These are phyloP conservation scores for Penicillium griseofulvum DNA, from an alignment of 2,329 filamentous ascomycete genomes.

Conservation along the genomic window DNA sequence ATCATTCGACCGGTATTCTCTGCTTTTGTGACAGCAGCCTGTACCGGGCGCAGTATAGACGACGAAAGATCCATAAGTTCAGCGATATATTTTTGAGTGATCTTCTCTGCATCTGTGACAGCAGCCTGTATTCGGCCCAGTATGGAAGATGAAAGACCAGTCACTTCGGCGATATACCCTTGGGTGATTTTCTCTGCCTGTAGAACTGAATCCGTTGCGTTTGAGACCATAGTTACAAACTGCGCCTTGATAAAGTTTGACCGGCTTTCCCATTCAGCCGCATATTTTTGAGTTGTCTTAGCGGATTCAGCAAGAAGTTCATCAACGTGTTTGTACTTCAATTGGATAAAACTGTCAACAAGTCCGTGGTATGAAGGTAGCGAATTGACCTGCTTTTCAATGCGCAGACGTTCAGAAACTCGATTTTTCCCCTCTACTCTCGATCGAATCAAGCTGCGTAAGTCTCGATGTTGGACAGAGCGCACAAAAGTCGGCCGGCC, in stretches of 20 bases:
- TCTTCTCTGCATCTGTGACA: not conserved
- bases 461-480: not conserved
- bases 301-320: not conserved
- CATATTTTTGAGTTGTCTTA: not conserved
- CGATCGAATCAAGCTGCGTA: conserved; percentile 1
- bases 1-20: not conserved
- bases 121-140: not conserved
- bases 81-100: not conserved
- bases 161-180: not conserved
- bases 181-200: not conserved
- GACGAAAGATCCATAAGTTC: not conserved
- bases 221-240: not conserved
- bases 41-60: not conserved
- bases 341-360: not conserved
- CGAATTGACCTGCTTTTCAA: not conserved
- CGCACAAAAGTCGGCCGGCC: not conserved
- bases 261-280: not conserved
- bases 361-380: not conserved
- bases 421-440: not conserved
- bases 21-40: not conserved
- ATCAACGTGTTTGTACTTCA: conserved; percentile 2
- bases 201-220: not conserved
- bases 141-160: not conserved
- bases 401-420: not conserved
- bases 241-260: not conserved